A percentile compares a stretch with the other conserved stretches of the same genome.
Conservation (phyloP, 1,284 basidiomycete species). For the Tilletia caries region DNA sequence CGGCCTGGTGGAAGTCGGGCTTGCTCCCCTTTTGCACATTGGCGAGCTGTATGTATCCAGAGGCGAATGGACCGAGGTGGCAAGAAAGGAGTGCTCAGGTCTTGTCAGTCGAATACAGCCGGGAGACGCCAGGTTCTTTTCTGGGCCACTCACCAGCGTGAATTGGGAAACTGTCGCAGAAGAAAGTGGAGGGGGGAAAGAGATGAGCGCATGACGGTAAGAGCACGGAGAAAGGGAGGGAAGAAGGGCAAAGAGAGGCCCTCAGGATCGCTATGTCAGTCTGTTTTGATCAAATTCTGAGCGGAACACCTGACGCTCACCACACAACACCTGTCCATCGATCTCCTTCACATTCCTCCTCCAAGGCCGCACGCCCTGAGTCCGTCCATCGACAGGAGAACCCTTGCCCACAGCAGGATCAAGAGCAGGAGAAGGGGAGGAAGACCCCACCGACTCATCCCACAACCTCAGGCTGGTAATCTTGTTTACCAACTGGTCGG, state of each 20-base stretch:
- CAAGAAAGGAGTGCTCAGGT: too few species aligned
- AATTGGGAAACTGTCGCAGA: conserved; percentile 44
- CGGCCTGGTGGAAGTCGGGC: conserved; percentile 49
- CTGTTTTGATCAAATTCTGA: too few species aligned
- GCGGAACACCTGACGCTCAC: conserved; percentile 16
- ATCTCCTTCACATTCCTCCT: conserved; percentile 40
- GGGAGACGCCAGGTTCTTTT: background rate
- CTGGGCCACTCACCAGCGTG: conserved; percentile 24
- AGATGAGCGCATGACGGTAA: background rate
- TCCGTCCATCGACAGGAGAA: background rate
- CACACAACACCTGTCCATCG: conserved; percentile 46
- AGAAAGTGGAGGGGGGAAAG: background rate
- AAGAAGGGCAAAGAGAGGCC: too few species aligned
- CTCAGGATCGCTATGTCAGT: too few species aligned
- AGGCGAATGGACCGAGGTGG: too few species aligned
- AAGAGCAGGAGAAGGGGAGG: too few species aligned
- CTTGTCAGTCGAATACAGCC: too few species aligned
- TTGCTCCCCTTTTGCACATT: conserved; percentile 47
- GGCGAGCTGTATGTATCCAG: conserved; percentile 24
- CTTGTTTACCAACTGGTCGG: conserved; percentile 33
- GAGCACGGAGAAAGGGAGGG: background rate
- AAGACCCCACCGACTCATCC: conserved; percentile 31
- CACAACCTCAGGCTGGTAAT: conserved; percentile 44
- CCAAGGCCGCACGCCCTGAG: conserved; percentile 30
- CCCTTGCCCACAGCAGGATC: background rate